Evolutionary conservation across 257 asterid species (phyloP), one percentile per base, ranked within the genome.

Genomic region (Petunia axillaris): DNA sequence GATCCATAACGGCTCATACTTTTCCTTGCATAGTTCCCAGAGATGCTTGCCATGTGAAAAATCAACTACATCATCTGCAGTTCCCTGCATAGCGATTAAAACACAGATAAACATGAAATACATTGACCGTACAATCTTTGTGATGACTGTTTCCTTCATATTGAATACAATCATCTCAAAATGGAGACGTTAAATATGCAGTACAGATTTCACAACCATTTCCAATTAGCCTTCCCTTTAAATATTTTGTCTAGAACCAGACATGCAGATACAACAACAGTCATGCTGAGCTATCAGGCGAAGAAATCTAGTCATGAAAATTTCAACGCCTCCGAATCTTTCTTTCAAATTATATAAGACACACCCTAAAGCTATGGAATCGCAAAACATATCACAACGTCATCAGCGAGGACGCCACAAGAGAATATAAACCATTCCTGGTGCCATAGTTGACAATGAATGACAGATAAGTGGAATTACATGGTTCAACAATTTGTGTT

Each of bases 1-100:
- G 40, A 93, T 90, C 98, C 98, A 93, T 43, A 93, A 83, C 8
- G 98, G 98, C 41, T 93, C 98, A n/a, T 91, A 92, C 82, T 92
- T 93, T 80, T 90, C 92, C 71, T 90, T 94, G 68, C 98, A 92
- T 68, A 92, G 93, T 70, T 92, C 97, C 96, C 95, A 94, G 8
- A 92, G 95, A 81, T 92, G 96, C 87, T 94, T 91, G 16, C 97
- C 98, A 4, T 94, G 98, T 14, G 98, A 92, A 63, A 87, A 89
- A 83, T 94, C 93, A 35, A 93, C 98, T 66, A 93, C 98, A 84
- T 93, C 98, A 82, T 93, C 98, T 10, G 95, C 92, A 54, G 97
- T 92, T 79, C 98, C 98, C 98, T 93, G 89, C 77, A 64, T 52
- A 75, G 15, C 52, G 39, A 52, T n/a, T 44, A 66, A 3, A n/a